Conservation (phyloP, 169 alveolate genomes). For the Amoebophrya sp. region DNA sequence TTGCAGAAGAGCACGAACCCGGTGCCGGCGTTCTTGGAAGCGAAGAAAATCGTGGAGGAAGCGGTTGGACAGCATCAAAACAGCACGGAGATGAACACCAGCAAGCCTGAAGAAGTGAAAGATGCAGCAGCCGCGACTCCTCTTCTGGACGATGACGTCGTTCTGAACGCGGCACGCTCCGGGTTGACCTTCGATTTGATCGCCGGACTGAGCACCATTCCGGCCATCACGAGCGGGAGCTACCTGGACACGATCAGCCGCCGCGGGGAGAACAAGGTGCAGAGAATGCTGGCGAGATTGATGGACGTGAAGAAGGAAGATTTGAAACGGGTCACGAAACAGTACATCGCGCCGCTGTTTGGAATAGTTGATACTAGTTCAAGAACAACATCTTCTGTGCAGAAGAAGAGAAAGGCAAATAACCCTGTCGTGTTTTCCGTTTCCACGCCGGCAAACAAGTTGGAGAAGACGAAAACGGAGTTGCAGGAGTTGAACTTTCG, state of each 20-base stretch:
- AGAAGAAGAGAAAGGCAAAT: too few species aligned
- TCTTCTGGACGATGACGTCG: background rate
- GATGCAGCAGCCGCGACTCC: background rate
- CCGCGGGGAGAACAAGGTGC: background rate
- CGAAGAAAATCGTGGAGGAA: background rate
- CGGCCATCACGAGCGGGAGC: background rate
- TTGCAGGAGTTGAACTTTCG: background rate
- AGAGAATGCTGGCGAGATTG: background rate
- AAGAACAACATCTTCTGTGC: background rate
- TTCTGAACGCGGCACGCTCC: background rate
- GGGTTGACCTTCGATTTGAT: background rate
- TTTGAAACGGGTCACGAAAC: background rate
- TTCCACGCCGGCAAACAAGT: slow-evolving; percentile 15
- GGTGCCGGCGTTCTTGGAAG: background rate
- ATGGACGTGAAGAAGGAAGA: background rate
- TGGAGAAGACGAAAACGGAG: background rate
- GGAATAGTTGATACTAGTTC: background rate
- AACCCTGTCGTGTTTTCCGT: background rate
- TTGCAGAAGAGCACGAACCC: background rate
- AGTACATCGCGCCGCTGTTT: background rate
- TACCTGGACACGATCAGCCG: background rate
- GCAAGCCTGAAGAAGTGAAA: too few species aligned
- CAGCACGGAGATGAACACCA: too few species aligned
- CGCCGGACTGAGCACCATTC: background rate
- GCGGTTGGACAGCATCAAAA: background rate